These are phyloP conservation scores for Tetrapisispora fleetii DNA, from an alignment of 805 yeast genomes.

Conservation along the genomic window DNA sequence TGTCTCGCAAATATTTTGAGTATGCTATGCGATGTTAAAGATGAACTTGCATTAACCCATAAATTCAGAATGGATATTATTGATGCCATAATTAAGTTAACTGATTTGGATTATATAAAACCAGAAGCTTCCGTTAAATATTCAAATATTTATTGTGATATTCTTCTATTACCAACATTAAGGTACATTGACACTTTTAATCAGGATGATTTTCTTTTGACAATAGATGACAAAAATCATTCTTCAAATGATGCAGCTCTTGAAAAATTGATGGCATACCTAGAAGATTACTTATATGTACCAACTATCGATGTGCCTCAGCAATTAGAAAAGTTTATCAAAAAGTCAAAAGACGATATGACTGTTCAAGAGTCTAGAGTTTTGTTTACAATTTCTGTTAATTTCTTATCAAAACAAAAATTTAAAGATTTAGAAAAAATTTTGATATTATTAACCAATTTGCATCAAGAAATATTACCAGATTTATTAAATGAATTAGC, in stretches of 20 bases:
- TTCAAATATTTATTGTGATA: slow-evolving; percentile 14
- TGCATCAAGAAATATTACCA: slow-evolving; percentile 35
- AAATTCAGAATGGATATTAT: slow-evolving; percentile 7
- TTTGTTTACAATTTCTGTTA: slow-evolving; percentile 17
- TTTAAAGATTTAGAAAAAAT: slow-evolving; percentile 36
- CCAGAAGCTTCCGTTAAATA: slow-evolving; percentile 12
- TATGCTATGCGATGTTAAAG: slow-evolving; percentile 4
- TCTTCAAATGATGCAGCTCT: background rate
- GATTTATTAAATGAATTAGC: slow-evolving; percentile 39
- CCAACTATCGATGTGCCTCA: slow-evolving; percentile 9
- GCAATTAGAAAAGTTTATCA: slow-evolving; percentile 16
- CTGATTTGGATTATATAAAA: slow-evolving; percentile 12
- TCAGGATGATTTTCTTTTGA: background rate
- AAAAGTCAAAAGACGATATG: slow-evolving; percentile 6
- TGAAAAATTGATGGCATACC: slow-evolving; percentile 3
- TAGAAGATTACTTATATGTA: slow-evolving; percentile 12
- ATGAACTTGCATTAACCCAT: background rate
- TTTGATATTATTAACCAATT: slow-evolving; percentile 34
- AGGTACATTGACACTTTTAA: slow-evolving; percentile 7
- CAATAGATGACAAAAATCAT: background rate
- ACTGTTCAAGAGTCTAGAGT: slow-evolving; percentile 6
- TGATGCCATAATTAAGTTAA: slow-evolving; percentile 13
- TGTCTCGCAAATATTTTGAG: slow-evolving; percentile 15
- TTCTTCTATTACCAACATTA: slow-evolving; percentile 16
- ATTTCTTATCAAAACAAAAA: slow-evolving; percentile 16